phyloP scores from a whole-genome alignment of 192 early-diverging fungal genomes.

The Backusella psychrophila region DNA sequence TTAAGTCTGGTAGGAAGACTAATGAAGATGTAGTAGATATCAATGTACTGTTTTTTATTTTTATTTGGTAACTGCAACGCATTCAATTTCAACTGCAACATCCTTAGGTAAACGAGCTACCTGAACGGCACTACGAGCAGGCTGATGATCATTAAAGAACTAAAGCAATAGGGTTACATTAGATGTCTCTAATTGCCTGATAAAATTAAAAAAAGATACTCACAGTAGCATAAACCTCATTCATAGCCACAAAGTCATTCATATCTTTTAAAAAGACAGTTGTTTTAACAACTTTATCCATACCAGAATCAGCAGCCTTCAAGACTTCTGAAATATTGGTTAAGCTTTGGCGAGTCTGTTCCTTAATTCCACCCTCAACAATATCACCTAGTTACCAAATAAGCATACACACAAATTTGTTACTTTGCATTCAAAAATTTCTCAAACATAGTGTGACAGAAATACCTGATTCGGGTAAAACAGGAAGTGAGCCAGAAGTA shows the following conservation, averaged over 20 bases:
- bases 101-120: conserved; percentile 90
- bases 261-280: conserved; percentile 92
- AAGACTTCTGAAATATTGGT: conserved; percentile 85
- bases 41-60: not conserved
- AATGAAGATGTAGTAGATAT: not conserved
- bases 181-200: not conserved
- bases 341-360: conserved; percentile 59
- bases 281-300: conserved; percentile 91
- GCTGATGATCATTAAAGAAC: conserved; percentile 61
- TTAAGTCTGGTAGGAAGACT: not conserved
- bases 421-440: not conserved
- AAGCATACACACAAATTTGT: not conserved
- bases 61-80: conserved; percentile 70
- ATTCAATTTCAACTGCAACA: conserved; percentile 92
- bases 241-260: conserved; percentile 90
- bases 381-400: conserved; percentile 16
- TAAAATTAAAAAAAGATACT: not conserved
- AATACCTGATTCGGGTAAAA: conserved; percentile 71
- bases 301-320: conserved; percentile 71
- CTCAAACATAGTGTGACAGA: not conserved
- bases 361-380: conserved; percentile 24
- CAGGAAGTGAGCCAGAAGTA: conserved; percentile 74
- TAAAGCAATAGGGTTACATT: conserved; percentile 10
- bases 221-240: conserved; percentile 82
- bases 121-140: conserved; percentile 80